A percentile compares a stretch with the other conserved stretches of the same genome.
Evolutionary conservation across 169 alveolate species (phyloP).

Genomic region (Theileria annulata): DNA sequence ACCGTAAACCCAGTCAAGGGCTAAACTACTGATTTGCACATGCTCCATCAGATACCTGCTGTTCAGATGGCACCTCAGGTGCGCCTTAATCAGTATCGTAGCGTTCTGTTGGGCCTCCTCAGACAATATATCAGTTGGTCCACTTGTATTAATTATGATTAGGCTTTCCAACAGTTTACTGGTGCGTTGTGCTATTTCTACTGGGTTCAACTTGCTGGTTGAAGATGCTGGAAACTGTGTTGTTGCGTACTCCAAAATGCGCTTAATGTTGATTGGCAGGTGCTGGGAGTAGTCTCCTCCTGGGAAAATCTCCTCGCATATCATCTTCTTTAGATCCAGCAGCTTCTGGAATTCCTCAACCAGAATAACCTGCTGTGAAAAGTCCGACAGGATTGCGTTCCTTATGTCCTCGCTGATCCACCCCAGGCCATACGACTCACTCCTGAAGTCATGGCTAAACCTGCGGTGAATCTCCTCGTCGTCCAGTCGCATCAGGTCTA

Average conservation of each 20-base stretch:
- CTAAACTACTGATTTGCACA: slow-evolving; percentile 91
- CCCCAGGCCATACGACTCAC: slow-evolving; percentile 74
- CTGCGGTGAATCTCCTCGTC: slow-evolving; percentile 80
- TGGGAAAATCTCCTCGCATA: slow-evolving; percentile 86
- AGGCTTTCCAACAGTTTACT: slow-evolving; percentile 74
- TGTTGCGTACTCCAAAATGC: slow-evolving; percentile 91
- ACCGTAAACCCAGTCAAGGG: slow-evolving; percentile 96
- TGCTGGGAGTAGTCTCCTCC: slow-evolving; percentile 95
- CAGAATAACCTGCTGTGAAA: slow-evolving; percentile 77
- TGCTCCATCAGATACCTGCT: slow-evolving; percentile 90
- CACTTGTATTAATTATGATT: slow-evolving; percentile 76
- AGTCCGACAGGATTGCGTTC: slow-evolving; percentile 71
- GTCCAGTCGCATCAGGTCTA: slow-evolving; percentile 90
- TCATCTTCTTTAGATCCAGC: slow-evolving; percentile 68
- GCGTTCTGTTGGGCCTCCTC: slow-evolving; percentile 92
- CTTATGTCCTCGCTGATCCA: slow-evolving; percentile 78
- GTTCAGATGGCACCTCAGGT: slow-evolving; percentile 89
- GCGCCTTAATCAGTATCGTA: slow-evolving; percentile 89
- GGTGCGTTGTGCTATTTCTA: slow-evolving; percentile 80
- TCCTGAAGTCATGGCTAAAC: slow-evolving; percentile 76
- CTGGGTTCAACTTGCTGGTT: slow-evolving; percentile 72
- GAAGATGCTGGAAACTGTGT: slow-evolving; percentile 82
- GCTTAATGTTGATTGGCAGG: slow-evolving; percentile 92
- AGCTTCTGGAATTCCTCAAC: slow-evolving; percentile 78
- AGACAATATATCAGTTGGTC: slow-evolving; percentile 76